These are phyloP conservation scores for Streptanthus diversifolius DNA, from an alignment of 345 rosid genomes.

Conservation along the genomic window DNA sequence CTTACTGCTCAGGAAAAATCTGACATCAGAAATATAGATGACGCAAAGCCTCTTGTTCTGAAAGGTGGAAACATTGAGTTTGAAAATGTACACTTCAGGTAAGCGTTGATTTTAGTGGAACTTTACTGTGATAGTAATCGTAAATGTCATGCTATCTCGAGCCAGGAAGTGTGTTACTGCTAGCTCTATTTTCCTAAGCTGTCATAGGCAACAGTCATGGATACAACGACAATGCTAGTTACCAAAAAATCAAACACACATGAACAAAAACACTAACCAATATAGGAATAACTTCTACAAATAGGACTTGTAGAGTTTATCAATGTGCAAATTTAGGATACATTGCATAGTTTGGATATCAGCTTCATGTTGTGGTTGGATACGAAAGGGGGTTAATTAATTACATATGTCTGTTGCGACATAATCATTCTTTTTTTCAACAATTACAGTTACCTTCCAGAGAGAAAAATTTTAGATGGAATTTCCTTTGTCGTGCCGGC, in stretches of 20 bases:
- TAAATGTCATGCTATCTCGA: background rate
- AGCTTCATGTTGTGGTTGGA: constrained; percentile 5
- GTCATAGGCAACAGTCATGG: background rate
- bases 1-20: constrained; percentile 65
- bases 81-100: constrained; percentile 91
- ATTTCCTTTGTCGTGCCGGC: constrained; percentile 85
- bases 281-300: background rate
- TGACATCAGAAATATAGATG: constrained; percentile 64
- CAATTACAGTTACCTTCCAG: constrained; percentile 65
- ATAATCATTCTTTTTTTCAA: constrained; percentile 17
- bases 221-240: background rate
- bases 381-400: background rate
- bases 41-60: constrained; percentile 64
- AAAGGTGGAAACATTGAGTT: constrained; percentile 82
- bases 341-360: constrained; percentile 7
- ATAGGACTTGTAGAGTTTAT: background rate
- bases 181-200: background rate
- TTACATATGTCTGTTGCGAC: constrained; percentile 6
- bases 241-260: background rate
- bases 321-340: constrained; percentile 5
- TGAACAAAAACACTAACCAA: background rate
- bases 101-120: constrained; percentile 17
- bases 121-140: constrained; percentile 3
- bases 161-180: background rate
- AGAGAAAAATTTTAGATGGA: constrained; percentile 88